phyloP scores from a whole-genome alignment of 257 asterid genomes.

The Eustoma russellianum region DNA sequence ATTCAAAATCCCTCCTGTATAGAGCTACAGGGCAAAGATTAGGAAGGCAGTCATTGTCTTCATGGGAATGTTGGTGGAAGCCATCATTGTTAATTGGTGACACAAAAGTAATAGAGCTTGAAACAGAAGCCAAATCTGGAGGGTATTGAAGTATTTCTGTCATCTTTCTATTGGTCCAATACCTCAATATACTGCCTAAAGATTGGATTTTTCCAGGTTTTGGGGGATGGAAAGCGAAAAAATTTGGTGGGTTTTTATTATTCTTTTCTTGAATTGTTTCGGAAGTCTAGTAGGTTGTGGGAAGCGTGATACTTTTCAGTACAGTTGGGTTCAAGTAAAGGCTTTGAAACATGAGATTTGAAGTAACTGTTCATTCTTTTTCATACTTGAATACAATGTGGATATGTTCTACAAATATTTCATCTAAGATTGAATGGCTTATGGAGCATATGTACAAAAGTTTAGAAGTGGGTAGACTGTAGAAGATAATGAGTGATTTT shows the following conservation, averaged over 20 bases:
- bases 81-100: constrained; percentile 35
- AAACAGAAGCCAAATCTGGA: constrained; percentile 38
- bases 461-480: background rate
- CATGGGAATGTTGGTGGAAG: constrained; percentile 33
- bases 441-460: too few relatives aligned
- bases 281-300: constrained; percentile 18
- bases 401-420: too few relatives aligned
- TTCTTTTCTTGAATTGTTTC: constrained; percentile 8
- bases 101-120: constrained; percentile 37
- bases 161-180: constrained; percentile 22
- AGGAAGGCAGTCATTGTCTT: constrained; percentile 28
- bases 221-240: constrained; percentile 14
- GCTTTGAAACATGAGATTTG: constrained; percentile 50
- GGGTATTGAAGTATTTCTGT: constrained; percentile 36
- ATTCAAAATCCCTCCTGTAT: constrained; percentile 21
- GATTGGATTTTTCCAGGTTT: constrained; percentile 9
- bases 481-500: too few relatives aligned
- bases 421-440: too few relatives aligned
- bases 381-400: background rate
- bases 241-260: constrained; percentile 24
- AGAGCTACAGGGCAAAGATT: constrained; percentile 23
- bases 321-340: constrained; percentile 51
- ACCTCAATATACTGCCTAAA: constrained; percentile 4
- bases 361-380: constrained; percentile 29
- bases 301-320: background rate